Conservation (phyloP, 2,329 filamentous ascomycete genomes). For the Macrophomina tecta region DNA sequence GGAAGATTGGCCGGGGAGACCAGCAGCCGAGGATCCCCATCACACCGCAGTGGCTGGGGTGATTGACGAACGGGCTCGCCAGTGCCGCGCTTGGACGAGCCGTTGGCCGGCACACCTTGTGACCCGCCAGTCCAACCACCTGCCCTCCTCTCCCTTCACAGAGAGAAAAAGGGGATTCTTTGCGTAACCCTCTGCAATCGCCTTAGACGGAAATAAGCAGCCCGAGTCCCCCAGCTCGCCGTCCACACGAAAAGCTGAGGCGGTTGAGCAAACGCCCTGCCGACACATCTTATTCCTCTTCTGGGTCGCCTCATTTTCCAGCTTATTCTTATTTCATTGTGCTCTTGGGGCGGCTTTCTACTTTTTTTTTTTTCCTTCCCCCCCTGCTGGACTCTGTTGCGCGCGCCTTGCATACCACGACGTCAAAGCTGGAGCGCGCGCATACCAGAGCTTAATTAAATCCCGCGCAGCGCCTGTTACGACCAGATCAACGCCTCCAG, state of each 20-base stretch:
- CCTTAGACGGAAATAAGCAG: constrained; percentile 16
- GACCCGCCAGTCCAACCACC: constrained; percentile 22
- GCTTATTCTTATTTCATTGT: constrained; percentile 3
- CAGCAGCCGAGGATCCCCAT: constrained; percentile 11
- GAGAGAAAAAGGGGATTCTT: constrained; percentile 7
- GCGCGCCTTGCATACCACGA: constrained; percentile 3
- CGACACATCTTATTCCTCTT: constrained; percentile 14
- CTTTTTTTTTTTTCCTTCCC: neutral
- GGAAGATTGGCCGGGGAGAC: constrained; percentile 19
- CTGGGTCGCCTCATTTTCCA: constrained; percentile 15
- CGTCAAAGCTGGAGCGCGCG: neutral
- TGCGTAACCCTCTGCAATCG: constrained; percentile 8
- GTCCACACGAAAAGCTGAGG: constrained; percentile 2
- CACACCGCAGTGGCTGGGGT: constrained; percentile 7
- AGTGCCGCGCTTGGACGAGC: neutral
- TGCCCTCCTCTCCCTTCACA: constrained; percentile 10
- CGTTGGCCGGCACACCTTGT: constrained; percentile 19
- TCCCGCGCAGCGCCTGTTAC: constrained; percentile 15
- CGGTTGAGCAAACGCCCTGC: constrained; percentile 17
- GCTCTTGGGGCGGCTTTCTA: neutral
- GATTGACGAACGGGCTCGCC: constrained; percentile 2
- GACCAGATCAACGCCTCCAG: constrained; percentile 9
- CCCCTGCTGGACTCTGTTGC: neutral
- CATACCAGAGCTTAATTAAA: constrained; percentile 17
- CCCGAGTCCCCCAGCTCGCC: neutral